Evolutionary conservation across 495 filamentous ascomycete genomes (phyloP), one percentile per base, ranked within the genome.

Genomic region (Neurospora sp.): DNA sequence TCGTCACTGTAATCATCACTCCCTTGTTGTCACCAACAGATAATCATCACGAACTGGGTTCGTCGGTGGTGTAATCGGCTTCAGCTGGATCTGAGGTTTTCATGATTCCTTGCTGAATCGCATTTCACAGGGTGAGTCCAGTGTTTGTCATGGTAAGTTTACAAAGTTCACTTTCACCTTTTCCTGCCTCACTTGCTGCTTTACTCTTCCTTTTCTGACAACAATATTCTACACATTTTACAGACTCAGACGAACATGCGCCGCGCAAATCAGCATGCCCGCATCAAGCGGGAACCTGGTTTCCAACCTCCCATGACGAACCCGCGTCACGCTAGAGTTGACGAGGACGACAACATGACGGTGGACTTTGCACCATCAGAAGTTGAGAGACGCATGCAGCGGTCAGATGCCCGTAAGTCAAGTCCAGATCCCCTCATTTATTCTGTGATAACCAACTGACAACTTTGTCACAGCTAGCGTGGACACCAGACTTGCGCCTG

Each of bases 351-450:
- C 6, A 35, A 61, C 14, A 4, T 31, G 27, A 61, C 53, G 53
- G 53, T 61, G 22, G 44, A 48, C n/a, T 48, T 48, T 22, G 53
- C 53, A 35, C 53, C 27, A 1, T 61, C 53, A 16, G 53, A 61
- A 9, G 53, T 35, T 14, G 53, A 61, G 53, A 61, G 53, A 61
- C 53, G 53, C 27, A 61, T 61, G 53, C 53, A 61, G 18, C 39
- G 71, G 74, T 81, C 79, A 3, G 65, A 31, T 39, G 79, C 79
- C 22, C 79, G 79, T 79, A 74, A 79, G 79, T 79, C 18, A 10
- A 20, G 9, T 48, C 53, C 27, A 61, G 53, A 61, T 41, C 44
- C 65, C 37, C 42, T 12, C 4, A 9, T 11, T 18, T 1, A n/a
- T 6, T 38, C 37, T 59, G 5, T 16, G 27, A 68, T n/a, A 16